Evolutionary conservation across 805 yeast species (phyloP).

Genomic region (Lipomyces japonicus): DNA sequence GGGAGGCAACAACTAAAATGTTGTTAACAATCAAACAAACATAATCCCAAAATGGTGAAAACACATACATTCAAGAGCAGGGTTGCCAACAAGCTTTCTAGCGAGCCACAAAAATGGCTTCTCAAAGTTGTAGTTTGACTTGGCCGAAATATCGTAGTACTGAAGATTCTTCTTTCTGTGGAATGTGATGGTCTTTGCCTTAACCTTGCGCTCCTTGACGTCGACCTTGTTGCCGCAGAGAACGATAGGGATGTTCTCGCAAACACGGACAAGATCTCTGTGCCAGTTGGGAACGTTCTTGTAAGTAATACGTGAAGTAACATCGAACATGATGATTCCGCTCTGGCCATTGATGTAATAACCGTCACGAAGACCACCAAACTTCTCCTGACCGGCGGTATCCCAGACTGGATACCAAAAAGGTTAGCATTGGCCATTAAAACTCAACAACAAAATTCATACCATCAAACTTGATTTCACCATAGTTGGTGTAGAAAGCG

Average conservation of each 20-base stretch:
- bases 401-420: conserved; percentile 71
- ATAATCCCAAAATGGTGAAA: neutral
- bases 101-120: conserved; percentile 99
- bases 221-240: conserved; percentile 99
- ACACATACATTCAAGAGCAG: conserved; percentile 70
- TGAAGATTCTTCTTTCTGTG: conserved; percentile 99
- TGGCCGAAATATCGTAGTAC: conserved; percentile 99
- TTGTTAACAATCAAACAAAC: neutral
- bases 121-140: conserved; percentile 98
- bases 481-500: conserved; percentile 95
- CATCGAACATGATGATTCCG: conserved; percentile 99
- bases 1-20: conserved; percentile 78
- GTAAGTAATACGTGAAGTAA: conserved; percentile 98
- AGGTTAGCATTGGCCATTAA: neutral
- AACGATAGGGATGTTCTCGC: conserved; percentile 99
- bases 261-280: conserved; percentile 95
- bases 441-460: neutral
- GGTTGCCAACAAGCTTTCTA: conserved; percentile 97
- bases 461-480: conserved; percentile 91
- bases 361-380: conserved; percentile 99
- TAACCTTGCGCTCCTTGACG: conserved; percentile 99
- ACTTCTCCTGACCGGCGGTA: conserved; percentile 99
- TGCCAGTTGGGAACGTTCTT: conserved; percentile 99
- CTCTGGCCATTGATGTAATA: conserved; percentile 99
- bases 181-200: conserved; percentile 99